These are phyloP conservation scores for Microbotryum silenes-acaulis DNA, from an alignment of 1,284 basidiomycete species.

Conservation along the genomic window DNA sequence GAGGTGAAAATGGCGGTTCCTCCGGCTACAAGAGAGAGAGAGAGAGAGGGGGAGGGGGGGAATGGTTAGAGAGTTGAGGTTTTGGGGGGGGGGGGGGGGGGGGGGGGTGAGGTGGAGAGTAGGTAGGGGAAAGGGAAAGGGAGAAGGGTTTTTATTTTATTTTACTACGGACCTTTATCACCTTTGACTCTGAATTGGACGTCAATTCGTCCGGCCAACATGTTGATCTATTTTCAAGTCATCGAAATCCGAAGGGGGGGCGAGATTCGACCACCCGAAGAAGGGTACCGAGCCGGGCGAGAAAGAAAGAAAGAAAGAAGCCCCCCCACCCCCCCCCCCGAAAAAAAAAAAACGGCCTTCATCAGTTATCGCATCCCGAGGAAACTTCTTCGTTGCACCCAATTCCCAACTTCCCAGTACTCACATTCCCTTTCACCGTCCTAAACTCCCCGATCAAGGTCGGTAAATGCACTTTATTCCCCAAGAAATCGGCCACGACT, in stretches of 20 bases:
- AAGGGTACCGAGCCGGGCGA: too few relatives aligned
- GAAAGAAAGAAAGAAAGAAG: too few relatives aligned
- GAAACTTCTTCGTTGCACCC: neutral
- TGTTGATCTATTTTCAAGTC: slow-evolving; percentile 21
- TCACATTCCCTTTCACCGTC: slow-evolving; percentile 29
- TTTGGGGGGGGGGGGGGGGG: too few relatives aligned
- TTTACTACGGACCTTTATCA: slow-evolving; percentile 16
- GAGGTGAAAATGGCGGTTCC: slow-evolving; percentile 32
- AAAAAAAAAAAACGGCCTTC: neutral
- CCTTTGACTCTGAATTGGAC: slow-evolving; percentile 30
- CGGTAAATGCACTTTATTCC: slow-evolving; percentile 23
- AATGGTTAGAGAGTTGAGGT: too few relatives aligned
- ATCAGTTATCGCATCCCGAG: neutral
- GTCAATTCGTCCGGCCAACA: slow-evolving; percentile 31
- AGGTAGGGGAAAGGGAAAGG: too few relatives aligned
- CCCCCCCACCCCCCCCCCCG: too few relatives aligned
- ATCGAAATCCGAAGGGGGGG: too few relatives aligned
- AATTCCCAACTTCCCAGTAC: neutral
- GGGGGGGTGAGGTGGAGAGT: too few relatives aligned
- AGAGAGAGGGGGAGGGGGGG: too few relatives aligned
- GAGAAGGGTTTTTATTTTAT: too few relatives aligned
- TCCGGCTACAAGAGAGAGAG: slow-evolving; percentile 5
- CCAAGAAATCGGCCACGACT: slow-evolving; percentile 25
- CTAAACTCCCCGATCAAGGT: slow-evolving; percentile 27
- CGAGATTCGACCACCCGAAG: too few relatives aligned